Conservation (phyloP, 306 rosid genomes). For the Cucurbita moschata region DNA sequence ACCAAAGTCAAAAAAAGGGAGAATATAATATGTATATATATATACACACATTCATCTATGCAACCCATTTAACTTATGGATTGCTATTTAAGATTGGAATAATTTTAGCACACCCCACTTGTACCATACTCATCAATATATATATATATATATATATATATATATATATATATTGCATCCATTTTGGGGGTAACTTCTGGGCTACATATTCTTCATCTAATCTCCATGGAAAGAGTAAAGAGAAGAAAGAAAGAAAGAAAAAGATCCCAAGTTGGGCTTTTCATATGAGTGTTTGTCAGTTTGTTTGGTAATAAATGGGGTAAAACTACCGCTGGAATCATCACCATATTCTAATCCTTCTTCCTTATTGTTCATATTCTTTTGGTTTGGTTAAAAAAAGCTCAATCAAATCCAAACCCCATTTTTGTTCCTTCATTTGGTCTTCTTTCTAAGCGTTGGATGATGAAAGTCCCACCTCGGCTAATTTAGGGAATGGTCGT, state of each 20-base stretch:
- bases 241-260: neutral
- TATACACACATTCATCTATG: neutral
- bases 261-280: neutral
- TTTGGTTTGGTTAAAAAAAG: neutral
- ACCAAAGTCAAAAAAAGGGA: neutral
- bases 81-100: neutral
- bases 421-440: neutral
- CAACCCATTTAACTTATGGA: neutral
- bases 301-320: neutral
- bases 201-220: neutral
- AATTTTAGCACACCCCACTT: neutral
- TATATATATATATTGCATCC: neutral
- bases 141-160: neutral
- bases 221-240: neutral
- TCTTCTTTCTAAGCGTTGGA: neutral
- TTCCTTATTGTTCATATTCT: neutral
- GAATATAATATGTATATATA: neutral
- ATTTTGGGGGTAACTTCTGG: neutral
- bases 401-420: neutral
- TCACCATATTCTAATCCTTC: neutral
- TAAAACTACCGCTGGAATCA: neutral
- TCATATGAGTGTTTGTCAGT: neutral
- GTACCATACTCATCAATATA: neutral
- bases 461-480: no score
- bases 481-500: no score